A percentile compares a stretch with the other conserved stretches of the same genome.
These are phyloP conservation scores for Crepidotus variabilis DNA, from an alignment of 768 basidiomycete genomes.

Conservation along the genomic window DNA sequence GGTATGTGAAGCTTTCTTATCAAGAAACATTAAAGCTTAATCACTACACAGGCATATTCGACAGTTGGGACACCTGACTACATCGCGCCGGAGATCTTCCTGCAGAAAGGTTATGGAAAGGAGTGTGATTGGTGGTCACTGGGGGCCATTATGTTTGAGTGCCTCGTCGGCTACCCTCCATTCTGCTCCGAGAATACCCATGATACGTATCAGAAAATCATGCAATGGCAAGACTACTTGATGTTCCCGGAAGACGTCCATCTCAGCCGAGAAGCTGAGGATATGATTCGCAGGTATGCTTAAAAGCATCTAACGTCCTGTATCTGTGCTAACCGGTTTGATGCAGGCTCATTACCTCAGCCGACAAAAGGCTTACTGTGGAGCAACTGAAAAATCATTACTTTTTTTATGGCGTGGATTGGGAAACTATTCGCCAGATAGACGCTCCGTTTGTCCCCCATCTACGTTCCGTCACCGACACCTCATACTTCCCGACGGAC, in stretches of 20 bases:
- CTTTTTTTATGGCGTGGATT: constrained; percentile 96
- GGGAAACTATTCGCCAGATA: constrained; percentile 82
- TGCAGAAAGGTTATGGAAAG: constrained; percentile 95
- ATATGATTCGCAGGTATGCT: constrained; percentile 74
- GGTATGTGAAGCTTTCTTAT: constrained; percentile 41
- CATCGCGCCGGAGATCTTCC: constrained; percentile 96
- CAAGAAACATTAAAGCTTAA: constrained; percentile 1
- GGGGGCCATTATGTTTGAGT: constrained; percentile 98
- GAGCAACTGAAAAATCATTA: constrained; percentile 90
- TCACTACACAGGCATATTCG: constrained; percentile 74
- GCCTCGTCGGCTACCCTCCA: constrained; percentile 93
- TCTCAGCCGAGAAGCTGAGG: constrained; percentile 86
- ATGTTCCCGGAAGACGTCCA: constrained; percentile 93
- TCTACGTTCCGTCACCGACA: constrained; percentile 88
- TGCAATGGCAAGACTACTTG: constrained; percentile 88
- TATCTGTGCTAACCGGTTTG: background rate
- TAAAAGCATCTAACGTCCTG: background rate
- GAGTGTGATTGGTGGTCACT: constrained; percentile 99
- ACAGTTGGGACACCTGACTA: constrained; percentile 97
- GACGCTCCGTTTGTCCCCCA: constrained; percentile 97
- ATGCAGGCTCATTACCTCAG: constrained; percentile 74
- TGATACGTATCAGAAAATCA: constrained; percentile 97
- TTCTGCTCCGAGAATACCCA: constrained; percentile 95
- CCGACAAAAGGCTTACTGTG: constrained; percentile 71
- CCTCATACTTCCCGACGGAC: constrained; percentile 97